phyloP scores from a whole-genome alignment of 2,329 filamentous ascomycete genomes.

The Leptographium flavum region DNA sequence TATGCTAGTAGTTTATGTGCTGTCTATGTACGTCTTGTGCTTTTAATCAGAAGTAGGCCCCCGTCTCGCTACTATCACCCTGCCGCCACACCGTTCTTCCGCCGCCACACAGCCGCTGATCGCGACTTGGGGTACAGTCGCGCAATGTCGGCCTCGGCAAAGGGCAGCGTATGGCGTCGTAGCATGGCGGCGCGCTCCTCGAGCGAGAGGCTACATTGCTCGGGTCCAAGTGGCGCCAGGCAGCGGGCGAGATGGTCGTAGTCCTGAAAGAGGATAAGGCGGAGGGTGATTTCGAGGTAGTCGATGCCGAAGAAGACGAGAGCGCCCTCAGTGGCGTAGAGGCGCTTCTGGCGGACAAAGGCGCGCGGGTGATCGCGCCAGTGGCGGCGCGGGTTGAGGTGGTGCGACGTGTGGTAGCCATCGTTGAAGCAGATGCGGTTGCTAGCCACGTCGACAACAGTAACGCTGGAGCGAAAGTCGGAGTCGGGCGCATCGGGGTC shows the following conservation, averaged over 20 bases:
- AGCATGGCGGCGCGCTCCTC: slow-evolving; percentile 50
- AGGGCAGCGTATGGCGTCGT: slow-evolving; percentile 47
- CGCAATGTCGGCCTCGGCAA: slow-evolving; percentile 49
- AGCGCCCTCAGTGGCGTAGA: slow-evolving; percentile 51
- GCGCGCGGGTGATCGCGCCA: slow-evolving; percentile 69
- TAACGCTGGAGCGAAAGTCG: slow-evolving; percentile 67
- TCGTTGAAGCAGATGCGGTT: slow-evolving; percentile 76
- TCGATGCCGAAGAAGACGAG: slow-evolving; percentile 73
- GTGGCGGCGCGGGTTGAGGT: slow-evolving; percentile 63
- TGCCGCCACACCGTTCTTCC: slow-evolving; percentile 7
- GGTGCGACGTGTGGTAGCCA: slow-evolving; percentile 70
- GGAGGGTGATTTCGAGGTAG: slow-evolving; percentile 61
- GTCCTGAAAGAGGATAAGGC: slow-evolving; percentile 56
- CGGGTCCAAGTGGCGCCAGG: slow-evolving; percentile 56
- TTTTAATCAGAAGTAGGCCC: too few species aligned
- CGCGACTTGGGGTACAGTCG: slow-evolving; percentile 32
- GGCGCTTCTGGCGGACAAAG: slow-evolving; percentile 54
- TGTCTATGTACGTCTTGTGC: too few species aligned
- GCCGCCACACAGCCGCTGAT: slow-evolving; percentile 8
- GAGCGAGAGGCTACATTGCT: slow-evolving; percentile 50
- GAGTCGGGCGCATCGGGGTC: slow-evolving; percentile 62
- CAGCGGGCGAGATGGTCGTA: slow-evolving; percentile 56
- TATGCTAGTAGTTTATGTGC: too few species aligned
- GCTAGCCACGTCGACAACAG: slow-evolving; percentile 62
- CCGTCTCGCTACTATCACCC: background rate